Evolutionary conservation across 208 protist species (phyloP).

Genomic region (Leishmania tarentolae): DNA sequence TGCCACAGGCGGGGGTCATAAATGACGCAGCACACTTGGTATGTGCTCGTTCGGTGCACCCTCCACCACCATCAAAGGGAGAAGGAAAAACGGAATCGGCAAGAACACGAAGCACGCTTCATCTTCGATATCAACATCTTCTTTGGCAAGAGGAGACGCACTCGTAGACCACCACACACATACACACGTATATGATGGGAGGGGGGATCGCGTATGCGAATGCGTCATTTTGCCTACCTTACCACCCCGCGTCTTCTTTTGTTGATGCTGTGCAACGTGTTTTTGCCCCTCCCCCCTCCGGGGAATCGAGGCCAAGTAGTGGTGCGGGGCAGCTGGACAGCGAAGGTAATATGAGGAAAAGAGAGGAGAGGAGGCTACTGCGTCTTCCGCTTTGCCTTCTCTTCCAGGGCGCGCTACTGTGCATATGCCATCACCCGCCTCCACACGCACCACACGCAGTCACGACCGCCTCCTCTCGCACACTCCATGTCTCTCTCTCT

Average conservation of each 20-base stretch:
- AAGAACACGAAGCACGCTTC: background rate
- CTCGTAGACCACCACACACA: no score
- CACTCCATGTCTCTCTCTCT: background rate
- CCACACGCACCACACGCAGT: background rate
- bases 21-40: background rate
- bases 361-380: background rate
- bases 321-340: background rate
- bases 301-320: background rate
- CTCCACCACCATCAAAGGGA: background rate
- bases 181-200: no score
- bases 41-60: background rate
- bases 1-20: background rate
- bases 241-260: background rate
- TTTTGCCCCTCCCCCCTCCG: background rate
- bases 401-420: background rate
- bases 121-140: background rate
- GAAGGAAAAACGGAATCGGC: background rate
- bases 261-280: background rate
- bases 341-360: background rate
- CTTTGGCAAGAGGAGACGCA: background rate
- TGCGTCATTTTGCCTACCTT: background rate
- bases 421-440: background rate
- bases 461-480: background rate
- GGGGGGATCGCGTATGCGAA: no score
- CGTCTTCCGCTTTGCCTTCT: background rate